Base-by-base conservation (phyloP, 1,284 basidiomycete species). In the Rhodotorula sp. region DNA sequence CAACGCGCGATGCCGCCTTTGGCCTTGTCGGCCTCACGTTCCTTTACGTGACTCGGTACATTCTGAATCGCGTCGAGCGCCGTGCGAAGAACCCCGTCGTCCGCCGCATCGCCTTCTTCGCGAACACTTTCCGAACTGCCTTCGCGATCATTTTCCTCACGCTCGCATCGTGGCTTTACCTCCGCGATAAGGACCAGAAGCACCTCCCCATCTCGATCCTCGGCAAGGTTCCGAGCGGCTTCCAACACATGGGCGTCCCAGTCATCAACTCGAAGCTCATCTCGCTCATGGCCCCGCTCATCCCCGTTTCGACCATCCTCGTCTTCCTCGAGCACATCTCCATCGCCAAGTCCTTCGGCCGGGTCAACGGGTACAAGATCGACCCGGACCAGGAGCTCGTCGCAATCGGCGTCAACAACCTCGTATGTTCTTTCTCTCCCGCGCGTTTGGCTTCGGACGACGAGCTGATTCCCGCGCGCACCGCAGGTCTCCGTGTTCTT, bases 361-460 rank as follows among this genome's bases (percentile, higher is more conserved):
- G 96, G 71, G 82, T 97, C 74, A 98, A 99, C 82, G 90, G 90
- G 50, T 99, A 99, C 86, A 97, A 94, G 82, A 98, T 99, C 82
- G 90, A 97, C 80, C 94, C 96, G 27, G 95, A 94, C 83, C 96
- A 98, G 82, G 96, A 98, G 82, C 86, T 98, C 64, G 91, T 98
- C 77, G 95, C 97, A 54, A 97, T 98, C 76, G 96, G 96, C 54
- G 93, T 98, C 34, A 90, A 92, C 19, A 73, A 90, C 90, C 50
- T 75, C 66, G 66, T 77, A 50, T 70, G 69, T 12, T 64, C 75
- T n/a, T n/a, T n/a, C n/a, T n/a, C n/a, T n/a, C n/a, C n/a, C n/a
- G n/a, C n/a, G n/a, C n/a, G n/a, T n/a, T n/a, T n/a, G n/a, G n/a
- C n/a, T n/a, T n/a, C n/a, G n/a, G n/a, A n/a, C n/a, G n/a, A n/a